phyloP scores from a whole-genome alignment of 2,329 filamentous ascomycete genomes.

The Malbranchea zuffiana region DNA sequence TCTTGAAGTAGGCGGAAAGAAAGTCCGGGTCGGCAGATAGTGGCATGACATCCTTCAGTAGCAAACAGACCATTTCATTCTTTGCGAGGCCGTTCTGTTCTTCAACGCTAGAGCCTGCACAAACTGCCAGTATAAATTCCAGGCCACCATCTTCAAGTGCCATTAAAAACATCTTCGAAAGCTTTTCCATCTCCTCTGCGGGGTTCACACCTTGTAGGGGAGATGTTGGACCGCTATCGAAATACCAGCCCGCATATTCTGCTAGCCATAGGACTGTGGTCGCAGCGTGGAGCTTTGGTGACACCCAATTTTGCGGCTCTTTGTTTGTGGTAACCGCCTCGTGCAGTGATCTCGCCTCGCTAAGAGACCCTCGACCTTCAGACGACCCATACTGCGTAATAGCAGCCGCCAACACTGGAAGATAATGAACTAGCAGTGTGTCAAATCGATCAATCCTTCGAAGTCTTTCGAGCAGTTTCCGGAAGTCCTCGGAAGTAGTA shows the following conservation, averaged over 20 bases:
- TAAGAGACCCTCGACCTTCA: slow-evolving; percentile 56
- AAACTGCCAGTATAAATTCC: slow-evolving; percentile 78
- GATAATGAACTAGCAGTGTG: slow-evolving; percentile 61
- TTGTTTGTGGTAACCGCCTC: slow-evolving; percentile 53
- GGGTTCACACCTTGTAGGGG: slow-evolving; percentile 53
- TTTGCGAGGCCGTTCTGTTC: slow-evolving; percentile 85
- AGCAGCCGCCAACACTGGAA: slow-evolving; percentile 67
- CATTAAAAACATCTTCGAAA: slow-evolving; percentile 62
- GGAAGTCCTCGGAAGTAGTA: slow-evolving; percentile 60
- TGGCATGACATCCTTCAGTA: slow-evolving; percentile 67
- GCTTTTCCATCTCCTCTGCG: slow-evolving; percentile 54
- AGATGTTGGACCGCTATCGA: slow-evolving; percentile 56
- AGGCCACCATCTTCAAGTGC: slow-evolving; percentile 80
- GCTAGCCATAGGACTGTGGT: slow-evolving; percentile 78
- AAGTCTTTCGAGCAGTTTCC: slow-evolving; percentile 55
- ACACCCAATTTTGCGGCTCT: slow-evolving; percentile 59
- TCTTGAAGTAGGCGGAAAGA: slow-evolving; percentile 62
- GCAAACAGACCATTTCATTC: slow-evolving; percentile 66
- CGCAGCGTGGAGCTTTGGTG: slow-evolving; percentile 68
- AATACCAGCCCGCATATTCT: slow-evolving; percentile 83
- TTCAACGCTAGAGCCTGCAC: slow-evolving; percentile 65
- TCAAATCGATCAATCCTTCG: slow-evolving; percentile 69
- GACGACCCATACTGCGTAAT: slow-evolving; percentile 69
- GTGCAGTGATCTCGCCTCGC: slow-evolving; percentile 61
- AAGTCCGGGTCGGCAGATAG: slow-evolving; percentile 56